Evolutionary conservation across 1,284 basidiomycete genomes (phyloP).

Genomic region (Moesziomyces parantarcticus): DNA sequence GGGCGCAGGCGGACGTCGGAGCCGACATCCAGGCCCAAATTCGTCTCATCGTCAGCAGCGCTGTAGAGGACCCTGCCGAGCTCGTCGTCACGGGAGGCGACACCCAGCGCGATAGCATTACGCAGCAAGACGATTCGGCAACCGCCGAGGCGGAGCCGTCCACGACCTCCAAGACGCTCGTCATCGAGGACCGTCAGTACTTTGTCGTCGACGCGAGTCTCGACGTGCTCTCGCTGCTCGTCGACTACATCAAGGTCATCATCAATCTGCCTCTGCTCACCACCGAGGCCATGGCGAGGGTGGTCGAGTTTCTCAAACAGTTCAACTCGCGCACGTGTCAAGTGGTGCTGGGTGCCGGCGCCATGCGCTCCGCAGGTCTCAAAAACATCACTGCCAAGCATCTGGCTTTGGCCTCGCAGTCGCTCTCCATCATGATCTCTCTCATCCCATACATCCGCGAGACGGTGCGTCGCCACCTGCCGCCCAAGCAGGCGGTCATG

Average conservation of each 20-base stretch:
- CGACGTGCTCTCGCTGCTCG: slow-evolving; percentile 78
- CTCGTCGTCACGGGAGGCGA: slow-evolving; percentile 42
- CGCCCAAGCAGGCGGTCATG: slow-evolving; percentile 92
- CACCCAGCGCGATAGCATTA: neutral
- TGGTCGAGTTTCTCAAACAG: slow-evolving; percentile 88
- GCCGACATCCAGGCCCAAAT: slow-evolving; percentile 77
- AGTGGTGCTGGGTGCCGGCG: slow-evolving; percentile 95
- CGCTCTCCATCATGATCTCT: slow-evolving; percentile 91
- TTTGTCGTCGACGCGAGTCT: slow-evolving; percentile 82
- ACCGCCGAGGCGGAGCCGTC: neutral
- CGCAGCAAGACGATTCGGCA: neutral
- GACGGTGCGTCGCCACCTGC: slow-evolving; percentile 89
- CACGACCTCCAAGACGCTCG: slow-evolving; percentile 74
- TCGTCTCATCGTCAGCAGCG: slow-evolving; percentile 80
- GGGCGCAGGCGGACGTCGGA: slow-evolving; percentile 83
- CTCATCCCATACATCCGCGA: slow-evolving; percentile 96
- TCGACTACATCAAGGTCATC: slow-evolving; percentile 88
- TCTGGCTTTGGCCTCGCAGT: slow-evolving; percentile 90
- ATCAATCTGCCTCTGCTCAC: slow-evolving; percentile 88
- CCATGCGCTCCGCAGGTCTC: slow-evolving; percentile 95
- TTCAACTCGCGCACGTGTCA: slow-evolving; percentile 99
- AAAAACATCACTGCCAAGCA: slow-evolving; percentile 99
- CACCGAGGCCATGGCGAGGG: slow-evolving; percentile 90
- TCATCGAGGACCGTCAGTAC: slow-evolving; percentile 76
- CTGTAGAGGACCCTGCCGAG: slow-evolving; percentile 81